Percentiles rank a stretch among this genome's conserved stretches.
Evolutionary conservation across 768 basidiomycete species (phyloP).

Genomic region (Pleurotus giganteus): DNA sequence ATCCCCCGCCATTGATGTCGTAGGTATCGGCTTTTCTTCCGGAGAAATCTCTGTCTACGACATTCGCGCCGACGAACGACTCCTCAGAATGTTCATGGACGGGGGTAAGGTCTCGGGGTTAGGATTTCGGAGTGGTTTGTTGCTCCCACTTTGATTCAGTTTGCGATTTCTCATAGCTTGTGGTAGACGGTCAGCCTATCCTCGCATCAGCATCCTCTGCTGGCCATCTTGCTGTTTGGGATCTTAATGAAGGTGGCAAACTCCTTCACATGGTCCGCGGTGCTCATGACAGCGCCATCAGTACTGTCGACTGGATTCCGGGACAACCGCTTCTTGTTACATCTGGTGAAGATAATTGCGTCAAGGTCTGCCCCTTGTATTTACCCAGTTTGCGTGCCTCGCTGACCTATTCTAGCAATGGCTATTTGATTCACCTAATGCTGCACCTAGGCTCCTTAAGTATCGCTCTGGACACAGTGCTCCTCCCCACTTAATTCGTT

Average conservation of each 20-base stretch:
- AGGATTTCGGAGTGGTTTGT: conserved; percentile 81
- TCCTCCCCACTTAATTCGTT: conserved; percentile 89
- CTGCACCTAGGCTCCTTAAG: conserved; percentile 85
- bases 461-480: conserved; percentile 89
- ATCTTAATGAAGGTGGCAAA: conserved; percentile 78
- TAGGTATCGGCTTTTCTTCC: conserved; percentile 88
- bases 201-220: conserved; percentile 84
- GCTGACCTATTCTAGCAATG: conserved; percentile 72
- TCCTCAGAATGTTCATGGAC: conserved; percentile 90
- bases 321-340: conserved; percentile 90
- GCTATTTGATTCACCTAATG: conserved; percentile 90
- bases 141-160: not conserved
- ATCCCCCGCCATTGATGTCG: conserved; percentile 93
- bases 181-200: conserved; percentile 79
- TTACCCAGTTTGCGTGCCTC: not conserved
- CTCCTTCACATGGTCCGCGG: conserved; percentile 83
- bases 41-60: conserved; percentile 91
- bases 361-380: conserved; percentile 61
- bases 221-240: conserved; percentile 93
- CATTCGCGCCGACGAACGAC: conserved; percentile 82
- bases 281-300: conserved; percentile 86
- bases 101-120: conserved; percentile 75
- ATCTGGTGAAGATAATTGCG: conserved; percentile 90
- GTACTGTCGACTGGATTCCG: conserved; percentile 86
- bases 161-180: conserved; percentile 4